Conservation (phyloP, 2,329 filamentous ascomycete genomes). For the Talaromyces islandicus region DNA sequence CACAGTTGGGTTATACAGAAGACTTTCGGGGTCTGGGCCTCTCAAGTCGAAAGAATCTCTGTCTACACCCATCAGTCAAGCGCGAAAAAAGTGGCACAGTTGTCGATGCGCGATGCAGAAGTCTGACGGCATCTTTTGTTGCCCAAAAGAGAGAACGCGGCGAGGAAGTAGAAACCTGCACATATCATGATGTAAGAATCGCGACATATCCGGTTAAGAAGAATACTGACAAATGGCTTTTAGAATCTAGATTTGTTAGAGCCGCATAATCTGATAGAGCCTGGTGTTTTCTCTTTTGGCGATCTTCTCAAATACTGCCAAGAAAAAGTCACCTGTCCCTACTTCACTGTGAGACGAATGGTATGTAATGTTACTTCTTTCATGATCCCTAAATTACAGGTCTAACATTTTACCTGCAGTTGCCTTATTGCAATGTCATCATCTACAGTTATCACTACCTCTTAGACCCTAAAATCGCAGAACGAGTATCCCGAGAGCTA, state of each 20-base stretch:
- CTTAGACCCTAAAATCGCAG: slow-evolving; percentile 94
- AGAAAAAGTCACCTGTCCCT: slow-evolving; percentile 95
- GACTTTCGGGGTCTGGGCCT: slow-evolving; percentile 89
- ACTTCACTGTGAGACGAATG: slow-evolving; percentile 94
- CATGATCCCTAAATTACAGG: not conserved
- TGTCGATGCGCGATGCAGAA: slow-evolving; percentile 93
- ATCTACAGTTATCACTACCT: slow-evolving; percentile 99
- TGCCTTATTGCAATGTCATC: slow-evolving; percentile 98
- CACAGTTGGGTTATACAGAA: slow-evolving; percentile 84
- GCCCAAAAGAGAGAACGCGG: slow-evolving; percentile 96
- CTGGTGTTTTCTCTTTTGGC: slow-evolving; percentile 93
- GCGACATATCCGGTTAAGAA: not conserved
- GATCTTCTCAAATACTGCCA: slow-evolving; percentile 66
- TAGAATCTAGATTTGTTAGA: slow-evolving; percentile 91
- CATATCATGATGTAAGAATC: slow-evolving; percentile 77
- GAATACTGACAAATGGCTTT: slow-evolving; percentile 16
- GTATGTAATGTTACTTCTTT: slow-evolving; percentile 38
- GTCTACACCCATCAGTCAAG: slow-evolving; percentile 92
- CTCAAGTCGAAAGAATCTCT: slow-evolving; percentile 95
- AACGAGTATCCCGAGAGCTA: slow-evolving; percentile 87
- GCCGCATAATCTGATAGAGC: slow-evolving; percentile 87
- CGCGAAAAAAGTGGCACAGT: slow-evolving; percentile 90
- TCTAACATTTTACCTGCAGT: slow-evolving; percentile 47
- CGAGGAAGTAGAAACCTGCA: slow-evolving; percentile 87
- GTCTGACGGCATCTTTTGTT: slow-evolving; percentile 91